phyloP scores from a whole-genome alignment of 805 yeast genomes.

The Sungouiella blattae region DNA sequence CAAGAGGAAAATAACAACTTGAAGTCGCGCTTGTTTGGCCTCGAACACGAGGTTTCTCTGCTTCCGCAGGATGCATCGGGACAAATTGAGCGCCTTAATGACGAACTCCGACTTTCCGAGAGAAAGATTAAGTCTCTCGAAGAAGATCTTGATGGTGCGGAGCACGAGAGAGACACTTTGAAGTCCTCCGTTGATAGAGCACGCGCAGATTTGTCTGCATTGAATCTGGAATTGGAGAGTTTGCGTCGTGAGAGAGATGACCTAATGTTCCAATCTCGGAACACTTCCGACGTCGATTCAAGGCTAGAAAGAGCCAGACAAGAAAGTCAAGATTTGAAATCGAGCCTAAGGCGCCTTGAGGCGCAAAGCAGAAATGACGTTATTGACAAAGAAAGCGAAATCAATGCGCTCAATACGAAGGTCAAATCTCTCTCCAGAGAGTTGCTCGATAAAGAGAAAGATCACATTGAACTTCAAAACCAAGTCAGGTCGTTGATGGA shows the following conservation, averaged over 20 bases:
- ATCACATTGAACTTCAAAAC: conserved; percentile 18
- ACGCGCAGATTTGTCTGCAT: background rate
- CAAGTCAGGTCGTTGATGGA: conserved; percentile 21
- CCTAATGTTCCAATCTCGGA: background rate
- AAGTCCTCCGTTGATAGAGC: background rate
- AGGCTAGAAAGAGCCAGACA: conserved; percentile 6
- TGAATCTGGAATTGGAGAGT: background rate
- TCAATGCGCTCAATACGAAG: conserved; percentile 13
- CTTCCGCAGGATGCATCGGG: conserved; percentile 9
- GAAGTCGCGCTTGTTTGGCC: conserved; percentile 10
- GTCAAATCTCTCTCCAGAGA: conserved; percentile 16
- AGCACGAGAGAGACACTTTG: conserved; percentile 5
- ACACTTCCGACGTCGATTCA: background rate
- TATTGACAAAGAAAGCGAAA: conserved; percentile 9
- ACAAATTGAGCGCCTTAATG: conserved; percentile 3
- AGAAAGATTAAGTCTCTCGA: conserved; percentile 1
- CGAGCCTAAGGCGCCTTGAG: conserved; percentile 8
- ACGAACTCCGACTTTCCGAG: too few relatives aligned
- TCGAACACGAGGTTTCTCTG: conserved; percentile 4
- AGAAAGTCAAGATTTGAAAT: conserved; percentile 7
- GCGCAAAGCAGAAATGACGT: conserved; percentile 2
- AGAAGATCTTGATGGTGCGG: conserved; percentile 1
- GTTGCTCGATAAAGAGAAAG: conserved; percentile 22
- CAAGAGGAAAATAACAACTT: conserved; percentile 12
- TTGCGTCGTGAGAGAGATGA: background rate